These are phyloP conservation scores for Naganishia antarctica DNA, from an alignment of 768 basidiomycete species.

Conservation along the genomic window DNA sequence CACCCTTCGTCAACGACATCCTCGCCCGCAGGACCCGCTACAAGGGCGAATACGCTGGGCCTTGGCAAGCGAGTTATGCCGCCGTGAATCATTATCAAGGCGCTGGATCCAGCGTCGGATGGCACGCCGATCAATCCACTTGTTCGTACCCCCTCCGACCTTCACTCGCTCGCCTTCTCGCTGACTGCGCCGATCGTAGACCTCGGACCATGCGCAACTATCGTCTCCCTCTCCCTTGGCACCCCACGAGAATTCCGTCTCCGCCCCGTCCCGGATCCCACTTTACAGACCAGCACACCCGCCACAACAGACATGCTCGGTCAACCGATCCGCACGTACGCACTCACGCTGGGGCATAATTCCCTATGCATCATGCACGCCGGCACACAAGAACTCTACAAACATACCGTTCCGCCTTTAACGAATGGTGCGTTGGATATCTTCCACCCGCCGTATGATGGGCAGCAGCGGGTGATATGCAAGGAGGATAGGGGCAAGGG, in stretches of 20 bases:
- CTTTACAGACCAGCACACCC: no score
- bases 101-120: slow-evolving; percentile 43
- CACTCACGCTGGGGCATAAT: slow-evolving; percentile 46
- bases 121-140: slow-evolving; percentile 49
- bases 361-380: slow-evolving; percentile 47
- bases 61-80: slow-evolving; percentile 46
- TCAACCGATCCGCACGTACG: slow-evolving; percentile 43
- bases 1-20: slow-evolving; percentile 42
- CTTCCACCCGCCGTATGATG: slow-evolving; percentile 40
- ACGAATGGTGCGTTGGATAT: slow-evolving; percentile 37
- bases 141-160: slow-evolving; percentile 33
- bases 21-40: slow-evolving; percentile 29
- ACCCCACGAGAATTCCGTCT: slow-evolving; percentile 47
- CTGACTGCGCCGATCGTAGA: slow-evolving; percentile 28
- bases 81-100: slow-evolving; percentile 49
- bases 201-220: slow-evolving; percentile 49
- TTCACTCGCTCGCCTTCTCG: neutral
- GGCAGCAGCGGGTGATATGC: slow-evolving; percentile 31
- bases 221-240: slow-evolving; percentile 48
- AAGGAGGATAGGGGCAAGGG: slow-evolving; percentile 33
- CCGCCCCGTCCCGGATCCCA: slow-evolving; percentile 28
- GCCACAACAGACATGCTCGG: slow-evolving; percentile 6
- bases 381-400: slow-evolving; percentile 48
- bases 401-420: slow-evolving; percentile 47
- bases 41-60: slow-evolving; percentile 42